Conservation (phyloP, 2,329 filamentous ascomycete genomes). For the Trichoderma atrobrunneum region DNA sequence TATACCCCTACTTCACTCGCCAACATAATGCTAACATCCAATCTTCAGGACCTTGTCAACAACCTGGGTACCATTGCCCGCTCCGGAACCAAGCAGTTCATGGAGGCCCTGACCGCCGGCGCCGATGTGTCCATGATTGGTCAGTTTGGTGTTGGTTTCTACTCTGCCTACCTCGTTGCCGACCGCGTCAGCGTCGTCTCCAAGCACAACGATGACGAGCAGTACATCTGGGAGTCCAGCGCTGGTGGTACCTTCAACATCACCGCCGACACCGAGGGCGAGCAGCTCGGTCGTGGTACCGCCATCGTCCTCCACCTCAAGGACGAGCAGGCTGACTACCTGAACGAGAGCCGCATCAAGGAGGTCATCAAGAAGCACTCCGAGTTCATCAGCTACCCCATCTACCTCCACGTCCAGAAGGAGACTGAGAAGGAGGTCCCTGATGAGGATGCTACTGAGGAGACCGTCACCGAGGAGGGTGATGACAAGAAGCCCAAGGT, state of each 20-base stretch:
- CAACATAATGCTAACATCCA: constrained; percentile 15
- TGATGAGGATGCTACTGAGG: constrained; percentile 83
- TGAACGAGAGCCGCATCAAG: constrained; percentile 99
- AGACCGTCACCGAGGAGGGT: constrained; percentile 64
- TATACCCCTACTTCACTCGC: fast-evolving
- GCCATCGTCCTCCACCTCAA: constrained; percentile 99
- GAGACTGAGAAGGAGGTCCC: constrained; percentile 99
- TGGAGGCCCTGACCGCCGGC: constrained; percentile 97
- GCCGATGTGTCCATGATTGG: constrained; percentile 99
- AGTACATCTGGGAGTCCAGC: constrained; percentile 99
- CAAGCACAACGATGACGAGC: constrained; percentile 99
- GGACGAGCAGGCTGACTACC: constrained; percentile 98
- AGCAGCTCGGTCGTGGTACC: constrained; percentile 88
- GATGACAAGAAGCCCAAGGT: constrained; percentile 96
- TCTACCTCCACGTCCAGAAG: constrained; percentile 99
- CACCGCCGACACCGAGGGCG: constrained; percentile 82
- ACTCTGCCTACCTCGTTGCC: constrained; percentile 98
- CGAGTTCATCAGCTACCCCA: constrained; percentile 99
- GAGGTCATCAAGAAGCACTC: constrained; percentile 99
- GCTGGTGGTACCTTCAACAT: constrained; percentile 98
- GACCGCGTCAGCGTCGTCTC: constrained; percentile 94
- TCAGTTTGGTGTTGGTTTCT: constrained; percentile 99
- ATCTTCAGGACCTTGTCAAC: constrained; percentile 86
- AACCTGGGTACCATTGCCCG: constrained; percentile 99
- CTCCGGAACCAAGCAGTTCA: constrained; percentile 99